Evolutionary conservation across 306 rosid genomes (phyloP), one percentile per base, ranked within the genome.

Genomic region (Styphnolobium japonicum): DNA sequence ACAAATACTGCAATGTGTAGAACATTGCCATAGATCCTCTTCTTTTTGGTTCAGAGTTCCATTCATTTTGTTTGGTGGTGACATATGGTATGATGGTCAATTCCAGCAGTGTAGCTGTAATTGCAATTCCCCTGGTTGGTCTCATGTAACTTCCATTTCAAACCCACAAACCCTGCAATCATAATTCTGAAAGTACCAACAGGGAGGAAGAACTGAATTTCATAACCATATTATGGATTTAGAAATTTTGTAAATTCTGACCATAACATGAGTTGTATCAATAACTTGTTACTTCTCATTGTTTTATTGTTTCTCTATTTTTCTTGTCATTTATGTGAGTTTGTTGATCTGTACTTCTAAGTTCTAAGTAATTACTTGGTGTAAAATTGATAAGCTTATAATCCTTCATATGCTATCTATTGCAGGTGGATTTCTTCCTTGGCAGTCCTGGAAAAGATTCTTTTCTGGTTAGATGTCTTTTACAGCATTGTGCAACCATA

Each of bases 391-490:
- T 49, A 36, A 16, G 16, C 69, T 71, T 39, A 36, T 57, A 14
- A 73, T 37, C 25, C 22, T 81, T 10, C 73, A 27, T 14, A 22
- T 69, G 71, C 6, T 75, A 7, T 76, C 2, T 73, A 43, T 75
- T 81, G 77, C 85, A 90, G 97, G 98, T 27, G 98, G 98, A 15
- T 95, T 92, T 85, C 96, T 91, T 64, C 96, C 98, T 2, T 94
- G 97, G 97, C 97, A 91, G 39, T 91, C 96, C n/a, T 95, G 98
- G 98, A 95, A 83, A 85, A 82, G 92, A 86, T 92, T 92, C 88
- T 92, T 95, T 71, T 88, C 93, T 29, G 93, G 98, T 73, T 92
- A 83, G 85, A 40, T 51, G 60, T 56, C 51, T 36, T 11, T 7
- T 72, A 34, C 43, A 43, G n/a, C 58, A 62, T 25, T 62, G 42